A percentile compares a stretch with the other conserved stretches of the same genome.
These are phyloP conservation scores for Teratosphaeria gauchensis DNA, from an alignment of 2,329 filamentous ascomycete genomes.

Conservation along the genomic window DNA sequence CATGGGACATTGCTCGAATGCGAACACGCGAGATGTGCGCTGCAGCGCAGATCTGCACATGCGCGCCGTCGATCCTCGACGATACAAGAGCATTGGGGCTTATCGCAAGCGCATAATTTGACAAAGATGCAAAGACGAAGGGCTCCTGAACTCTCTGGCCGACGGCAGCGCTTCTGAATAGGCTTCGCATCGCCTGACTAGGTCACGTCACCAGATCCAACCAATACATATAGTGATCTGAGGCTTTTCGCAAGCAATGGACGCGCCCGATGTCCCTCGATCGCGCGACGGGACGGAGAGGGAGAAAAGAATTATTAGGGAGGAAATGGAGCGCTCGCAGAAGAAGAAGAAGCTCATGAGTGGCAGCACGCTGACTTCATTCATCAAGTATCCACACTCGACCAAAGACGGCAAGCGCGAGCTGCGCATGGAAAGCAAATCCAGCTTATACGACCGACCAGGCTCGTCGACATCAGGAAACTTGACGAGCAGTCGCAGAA, in stretches of 20 bases:
- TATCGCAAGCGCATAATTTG: background rate
- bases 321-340: background rate
- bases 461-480: background rate
- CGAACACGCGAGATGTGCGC: background rate
- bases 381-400: conserved; percentile 9
- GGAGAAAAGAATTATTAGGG: background rate
- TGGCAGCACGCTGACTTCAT: conserved; percentile 7
- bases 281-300: conserved; percentile 2
- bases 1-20: background rate
- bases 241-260: conserved; percentile 1
- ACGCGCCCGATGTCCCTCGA: conserved; percentile 7
- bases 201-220: background rate
- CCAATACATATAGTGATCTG: background rate
- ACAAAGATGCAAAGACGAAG: background rate
- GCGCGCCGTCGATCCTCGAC: background rate
- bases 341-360: conserved; percentile 1
- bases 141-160: background rate
- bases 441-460: background rate
- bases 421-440: conserved; percentile 3
- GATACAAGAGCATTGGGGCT: background rate
- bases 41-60: background rate
- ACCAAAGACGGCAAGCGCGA: conserved; percentile 7
- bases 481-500: background rate
- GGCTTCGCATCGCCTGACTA: background rate
- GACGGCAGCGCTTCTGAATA: background rate